Percentiles rank a stretch among this genome's conserved stretches.
These are phyloP conservation scores for Vitis amurensis DNA, from an alignment of 164 flowering plant species.

Conservation along the genomic window DNA sequence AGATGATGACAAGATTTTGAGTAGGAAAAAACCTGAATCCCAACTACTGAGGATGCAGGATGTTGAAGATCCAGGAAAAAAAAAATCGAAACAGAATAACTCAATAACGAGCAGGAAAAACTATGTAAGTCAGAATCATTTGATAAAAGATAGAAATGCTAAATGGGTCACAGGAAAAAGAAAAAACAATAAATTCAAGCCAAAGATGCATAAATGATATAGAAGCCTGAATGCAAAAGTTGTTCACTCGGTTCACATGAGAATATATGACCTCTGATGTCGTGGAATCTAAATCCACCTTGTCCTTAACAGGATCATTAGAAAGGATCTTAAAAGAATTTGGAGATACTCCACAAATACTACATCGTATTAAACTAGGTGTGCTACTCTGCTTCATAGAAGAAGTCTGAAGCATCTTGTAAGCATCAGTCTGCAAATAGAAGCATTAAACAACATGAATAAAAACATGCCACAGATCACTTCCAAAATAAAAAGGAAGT, in stretches of 20 bases:
- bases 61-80: no score
- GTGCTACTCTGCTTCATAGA: conserved; percentile 26
- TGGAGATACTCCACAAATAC: conserved; percentile 51
- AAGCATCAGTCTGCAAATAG: conserved; percentile 61
- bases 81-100: no score
- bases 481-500: no score
- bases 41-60: no score
- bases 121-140: no score
- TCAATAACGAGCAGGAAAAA: no score
- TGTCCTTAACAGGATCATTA: conserved; percentile 25
- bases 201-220: not conserved
- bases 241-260: conserved; percentile 2
- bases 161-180: not conserved
- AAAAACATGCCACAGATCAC: not conserved
- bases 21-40: no score
- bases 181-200: not conserved
- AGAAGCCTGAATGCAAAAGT: not conserved
- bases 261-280: conserved; percentile 38
- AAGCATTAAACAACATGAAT: conserved; percentile 3
- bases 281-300: conserved; percentile 26
- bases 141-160: not conserved
- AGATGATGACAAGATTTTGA: no score
- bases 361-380: conserved; percentile 41
- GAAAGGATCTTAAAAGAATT: conserved; percentile 49
- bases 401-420: conserved; percentile 32